Percentiles rank a stretch among this genome's conserved stretches.
These are phyloP conservation scores for Solanum chiquidenum DNA, from an alignment of 257 asterid species.

Conservation along the genomic window DNA sequence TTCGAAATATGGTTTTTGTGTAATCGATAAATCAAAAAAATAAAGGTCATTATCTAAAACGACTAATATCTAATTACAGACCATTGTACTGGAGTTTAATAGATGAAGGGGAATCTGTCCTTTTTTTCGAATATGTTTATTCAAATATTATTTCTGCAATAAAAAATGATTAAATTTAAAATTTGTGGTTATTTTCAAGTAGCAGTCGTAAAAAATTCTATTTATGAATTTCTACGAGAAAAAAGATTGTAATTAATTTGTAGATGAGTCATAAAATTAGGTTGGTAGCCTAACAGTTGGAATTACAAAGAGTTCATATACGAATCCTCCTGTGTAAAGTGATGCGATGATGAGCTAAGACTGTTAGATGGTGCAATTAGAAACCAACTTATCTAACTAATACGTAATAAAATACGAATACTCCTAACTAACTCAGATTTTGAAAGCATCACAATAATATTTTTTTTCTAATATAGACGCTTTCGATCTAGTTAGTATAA, in stretches of 20 bases:
- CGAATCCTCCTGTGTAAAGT: not conserved
- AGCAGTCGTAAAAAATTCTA: not conserved
- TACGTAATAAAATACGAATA: not conserved
- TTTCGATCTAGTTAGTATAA: too few species aligned
- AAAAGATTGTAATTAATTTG: not conserved
- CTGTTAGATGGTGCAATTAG: not conserved
- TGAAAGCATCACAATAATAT: not conserved
- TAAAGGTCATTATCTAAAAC: not conserved
- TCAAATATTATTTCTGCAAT: not conserved
- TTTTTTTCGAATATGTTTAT: not conserved
- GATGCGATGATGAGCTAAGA: not conserved
- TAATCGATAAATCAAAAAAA: not conserved
- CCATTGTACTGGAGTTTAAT: not conserved
- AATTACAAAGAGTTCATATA: not conserved
- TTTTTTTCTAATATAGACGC: not conserved
- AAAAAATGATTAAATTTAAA: not conserved
- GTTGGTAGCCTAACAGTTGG: constrained; percentile 9
- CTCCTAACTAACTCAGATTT: not conserved
- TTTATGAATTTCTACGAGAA: not conserved
- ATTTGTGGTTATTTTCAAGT: too few species aligned
- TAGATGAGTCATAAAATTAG: not conserved
- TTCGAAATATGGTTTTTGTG: not conserved
- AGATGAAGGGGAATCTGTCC: not conserved
- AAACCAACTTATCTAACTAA: not conserved
- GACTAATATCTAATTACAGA: not conserved